Base-by-base conservation (phyloP, 208 protist genomes). In the Phytomonas sp. region DNA sequence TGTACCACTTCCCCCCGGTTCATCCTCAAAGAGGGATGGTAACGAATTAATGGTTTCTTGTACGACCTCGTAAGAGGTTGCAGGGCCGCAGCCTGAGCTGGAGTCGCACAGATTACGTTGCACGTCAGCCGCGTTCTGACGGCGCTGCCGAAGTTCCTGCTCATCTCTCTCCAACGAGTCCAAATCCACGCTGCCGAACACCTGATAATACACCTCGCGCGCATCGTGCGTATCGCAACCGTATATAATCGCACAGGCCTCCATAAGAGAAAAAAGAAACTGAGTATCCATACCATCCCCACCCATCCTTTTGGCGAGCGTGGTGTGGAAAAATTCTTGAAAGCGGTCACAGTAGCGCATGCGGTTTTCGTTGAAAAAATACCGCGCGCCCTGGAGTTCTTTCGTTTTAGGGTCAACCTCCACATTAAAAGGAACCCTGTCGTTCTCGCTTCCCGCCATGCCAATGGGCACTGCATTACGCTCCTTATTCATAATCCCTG, bases 331-430 rank as follows among this genome's bases (percentile, higher is more conserved):
- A 62, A 89, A 93, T 23, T n/a, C 68, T 71, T 93, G 85, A 73
- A 95, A 95, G 30, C 87, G 85, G 66, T 95, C 90, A 69, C 87
- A 95, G 74, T 86, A 95, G 64, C 79, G 76, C 79, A 95, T 80
- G 32, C 90, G 85, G 20, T 37, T 70, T 68, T 95, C 85, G 60
- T 92, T 83, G 74, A 95, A 95, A 26, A 95, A 71, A 68, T 82
- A 95, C 11, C 90, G 85, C 40, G 90, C 90, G 68, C 82, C 89
- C 8, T 70, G 72, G 23, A 94, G 82, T 61, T 89, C 82, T 11
- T 83, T 75, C n/a, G 86, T 81, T 29, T 81, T 73, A 15, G 81
- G 68, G 56, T 95, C 87, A 8, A 92, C 74, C 69, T 89, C 83
- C 9, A 73, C 83, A 70, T 87, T 72, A 34, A 95, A 79, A 7